Conservation (phyloP, 2,329 filamentous ascomycete genomes). For the Parafenestella ontariensis region DNA sequence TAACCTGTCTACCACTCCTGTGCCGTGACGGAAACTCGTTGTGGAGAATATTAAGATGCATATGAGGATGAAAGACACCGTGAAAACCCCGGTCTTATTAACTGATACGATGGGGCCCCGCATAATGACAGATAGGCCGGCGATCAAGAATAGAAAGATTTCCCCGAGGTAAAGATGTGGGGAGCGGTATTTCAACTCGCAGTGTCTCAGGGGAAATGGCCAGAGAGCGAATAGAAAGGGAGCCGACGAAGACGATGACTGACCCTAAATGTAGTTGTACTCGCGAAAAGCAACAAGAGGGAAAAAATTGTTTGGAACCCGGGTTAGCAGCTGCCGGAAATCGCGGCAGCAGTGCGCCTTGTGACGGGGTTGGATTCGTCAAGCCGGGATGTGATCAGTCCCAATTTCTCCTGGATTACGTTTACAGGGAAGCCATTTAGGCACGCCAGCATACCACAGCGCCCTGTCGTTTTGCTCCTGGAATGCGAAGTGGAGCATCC, state of each 20-base stretch:
- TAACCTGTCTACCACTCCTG: constrained; percentile 13
- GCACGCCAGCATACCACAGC: no score
- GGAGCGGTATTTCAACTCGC: background rate
- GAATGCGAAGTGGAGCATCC: no score
- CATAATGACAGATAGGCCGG: background rate
- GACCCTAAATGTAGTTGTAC: background rate
- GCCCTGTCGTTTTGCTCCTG: no score
- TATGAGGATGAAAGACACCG: constrained; percentile 10
- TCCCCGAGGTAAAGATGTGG: background rate
- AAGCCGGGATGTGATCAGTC: no score
- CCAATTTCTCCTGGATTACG: no score
- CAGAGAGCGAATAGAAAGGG: background rate
- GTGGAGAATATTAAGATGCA: constrained; percentile 17
- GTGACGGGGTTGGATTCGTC: background rate
- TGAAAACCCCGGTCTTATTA: background rate
- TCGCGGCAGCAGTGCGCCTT: background rate
- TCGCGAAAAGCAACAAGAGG: background rate
- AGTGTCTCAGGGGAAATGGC: background rate
- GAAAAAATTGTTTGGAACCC: background rate
- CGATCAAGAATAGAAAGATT: background rate
- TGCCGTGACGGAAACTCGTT: constrained; percentile 13
- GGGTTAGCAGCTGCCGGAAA: background rate
- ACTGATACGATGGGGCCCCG: background rate
- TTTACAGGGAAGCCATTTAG: no score
- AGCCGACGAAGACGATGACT: background rate